Percentiles rank a stretch among this genome's conserved stretches.
Conservation (phyloP, 2,329 filamentous ascomycete genomes). For the Fusarium udum region DNA sequence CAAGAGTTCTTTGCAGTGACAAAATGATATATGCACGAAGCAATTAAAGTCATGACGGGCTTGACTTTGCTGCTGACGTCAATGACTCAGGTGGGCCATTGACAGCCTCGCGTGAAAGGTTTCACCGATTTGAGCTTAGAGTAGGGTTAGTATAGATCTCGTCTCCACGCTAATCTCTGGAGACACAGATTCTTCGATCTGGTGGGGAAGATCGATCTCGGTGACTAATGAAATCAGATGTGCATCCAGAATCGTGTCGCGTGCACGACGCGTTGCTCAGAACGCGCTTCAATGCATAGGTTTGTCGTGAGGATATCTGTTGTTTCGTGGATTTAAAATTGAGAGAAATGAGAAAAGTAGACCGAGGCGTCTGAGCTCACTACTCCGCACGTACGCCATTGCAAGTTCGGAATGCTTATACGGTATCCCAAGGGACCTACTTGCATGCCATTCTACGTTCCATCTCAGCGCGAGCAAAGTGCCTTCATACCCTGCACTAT, state of each 20-base stretch:
- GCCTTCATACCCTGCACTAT: neutral
- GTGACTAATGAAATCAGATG: neutral
- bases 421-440: neutral
- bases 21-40: neutral
- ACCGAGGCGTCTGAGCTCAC: neutral
- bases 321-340: neutral
- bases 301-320: neutral
- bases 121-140: constrained; percentile 9
- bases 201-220: neutral
- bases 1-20: neutral
- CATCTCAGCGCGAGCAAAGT: neutral
- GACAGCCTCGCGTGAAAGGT: neutral
- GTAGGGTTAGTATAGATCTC: constrained; percentile 9
- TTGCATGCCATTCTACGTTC: neutral
- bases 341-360: neutral
- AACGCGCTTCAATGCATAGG: no score
- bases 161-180: neutral
- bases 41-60: constrained; percentile 27
- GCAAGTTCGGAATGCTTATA: neutral
- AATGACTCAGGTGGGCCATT: constrained; percentile 24
- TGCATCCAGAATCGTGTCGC: neutral
- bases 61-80: constrained; percentile 33
- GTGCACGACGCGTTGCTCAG: neutral
- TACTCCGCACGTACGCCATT: neutral
- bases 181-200: neutral